Evolutionary conservation across 371 early-diverging fungal genomes (phyloP), one percentile per base, ranked within the genome.

Genomic region (Apophysomyces sp.): DNA sequence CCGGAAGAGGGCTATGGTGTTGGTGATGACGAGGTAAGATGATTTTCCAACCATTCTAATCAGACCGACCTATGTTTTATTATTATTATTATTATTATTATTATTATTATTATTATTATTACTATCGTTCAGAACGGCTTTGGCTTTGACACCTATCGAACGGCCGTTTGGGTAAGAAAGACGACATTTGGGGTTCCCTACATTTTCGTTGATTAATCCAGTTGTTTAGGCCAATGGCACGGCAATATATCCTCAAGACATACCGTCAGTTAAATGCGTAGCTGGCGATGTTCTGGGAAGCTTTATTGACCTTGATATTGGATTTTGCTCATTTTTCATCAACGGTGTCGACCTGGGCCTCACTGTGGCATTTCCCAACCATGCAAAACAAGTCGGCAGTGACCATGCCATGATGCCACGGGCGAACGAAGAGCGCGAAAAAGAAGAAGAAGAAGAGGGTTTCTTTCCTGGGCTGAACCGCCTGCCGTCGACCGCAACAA

Each of bases 1-100:
- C 88, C 88, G 1, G 88, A 87, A 40, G 86, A 87, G 55, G 88
- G 88, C 15, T 78, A 81, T 52, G 88, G 86, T 27, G 74, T 86
- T 9, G 86, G 86, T 1, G 86, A 86, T 65, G 86, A 86, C 41
- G 61, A 77, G 52, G 86, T 84, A 79, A 72, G 69, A n/a, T n/a
- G n/a, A n/a, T n/a, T n/a, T n/a, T n/a, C n/a, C n/a, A n/a, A n/a
- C n/a, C n/a, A n/a, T n/a, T n/a, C n/a, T n/a, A n/a, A n/a, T n/a
- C n/a, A n/a, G n/a, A n/a, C n/a, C n/a, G n/a, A n/a, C n/a, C n/a
- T n/a, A n/a, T n/a, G n/a, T n/a, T n/a, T n/a, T n/a, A n/a, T n/a
- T n/a, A n/a, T n/a, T n/a, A n/a, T n/a, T n/a, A n/a, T n/a, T n/a
- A n/a, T n/a, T n/a, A n/a, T n/a, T 34, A 18, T 52, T 4, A 11